A percentile compares a stretch with the other conserved stretches of the same genome.
phyloP scores from a whole-genome alignment of 352 stramenopile species.

The Globisporangium cederbergense region DNA sequence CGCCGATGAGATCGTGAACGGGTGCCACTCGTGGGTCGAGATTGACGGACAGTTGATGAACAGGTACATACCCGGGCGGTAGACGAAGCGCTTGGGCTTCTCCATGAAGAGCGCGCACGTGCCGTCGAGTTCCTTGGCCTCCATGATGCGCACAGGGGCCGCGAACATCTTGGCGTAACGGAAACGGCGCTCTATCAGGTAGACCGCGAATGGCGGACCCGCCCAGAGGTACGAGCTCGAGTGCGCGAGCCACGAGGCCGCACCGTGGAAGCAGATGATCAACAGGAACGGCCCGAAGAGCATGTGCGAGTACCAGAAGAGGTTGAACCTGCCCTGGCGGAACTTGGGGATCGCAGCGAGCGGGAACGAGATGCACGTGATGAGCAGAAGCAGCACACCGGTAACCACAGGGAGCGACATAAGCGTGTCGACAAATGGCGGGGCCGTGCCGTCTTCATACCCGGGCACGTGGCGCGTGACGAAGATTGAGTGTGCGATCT shows the following conservation, averaged over 20 bases:
- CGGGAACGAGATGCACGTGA: conserved; percentile 67
- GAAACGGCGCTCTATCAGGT: conserved; percentile 67
- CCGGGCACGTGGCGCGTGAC: conserved; percentile 45
- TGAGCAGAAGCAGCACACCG: conserved; percentile 59
- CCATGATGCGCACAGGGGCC: conserved; percentile 58
- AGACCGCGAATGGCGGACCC: conserved; percentile 59
- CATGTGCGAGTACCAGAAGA: conserved; percentile 85
- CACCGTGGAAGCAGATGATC: conserved; percentile 58
- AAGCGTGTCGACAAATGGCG: conserved; percentile 67
- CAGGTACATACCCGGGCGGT: conserved; percentile 82
- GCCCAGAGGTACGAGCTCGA: conserved; percentile 66
- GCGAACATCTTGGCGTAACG: conserved; percentile 72
- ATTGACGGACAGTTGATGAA: conserved; percentile 86
- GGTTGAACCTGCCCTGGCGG: conserved; percentile 70
- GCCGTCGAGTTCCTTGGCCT: conserved; percentile 63
- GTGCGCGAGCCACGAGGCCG: conserved; percentile 57
- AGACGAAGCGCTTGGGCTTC: conserved; percentile 69
- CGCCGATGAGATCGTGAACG: conserved; percentile 89
- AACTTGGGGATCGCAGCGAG: conserved; percentile 69
- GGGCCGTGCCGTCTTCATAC: conserved; percentile 38
- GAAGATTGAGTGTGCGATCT: conserved; percentile 61
- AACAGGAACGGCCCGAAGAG: conserved; percentile 70
- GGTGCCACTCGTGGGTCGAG: conserved; percentile 85
- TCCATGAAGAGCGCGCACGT: conserved; percentile 74
- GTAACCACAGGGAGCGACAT: conserved; percentile 69